Conservation (phyloP, 176 grass and related monocot species). For the Thalia dealbata region DNA sequence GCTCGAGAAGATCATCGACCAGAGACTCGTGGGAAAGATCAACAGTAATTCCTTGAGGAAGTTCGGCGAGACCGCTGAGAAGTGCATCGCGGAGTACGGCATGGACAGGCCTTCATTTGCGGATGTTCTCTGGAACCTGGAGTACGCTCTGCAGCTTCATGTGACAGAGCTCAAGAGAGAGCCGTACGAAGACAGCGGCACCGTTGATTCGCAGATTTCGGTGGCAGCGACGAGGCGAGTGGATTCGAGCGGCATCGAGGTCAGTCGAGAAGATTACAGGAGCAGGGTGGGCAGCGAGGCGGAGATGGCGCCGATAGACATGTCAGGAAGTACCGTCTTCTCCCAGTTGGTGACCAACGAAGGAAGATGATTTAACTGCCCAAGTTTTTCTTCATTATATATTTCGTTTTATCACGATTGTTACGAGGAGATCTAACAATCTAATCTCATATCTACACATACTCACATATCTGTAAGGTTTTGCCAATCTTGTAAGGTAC, state of each 20-base stretch:
- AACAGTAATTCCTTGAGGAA: constrained; percentile 33
- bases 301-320: background rate
- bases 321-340: background rate
- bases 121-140: constrained; percentile 48
- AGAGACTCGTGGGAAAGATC: constrained; percentile 13
- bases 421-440: background rate
- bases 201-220: constrained; percentile 6
- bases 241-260: background rate
- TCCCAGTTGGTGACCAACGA: background rate
- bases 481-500: too few species aligned
- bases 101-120: constrained; percentile 27
- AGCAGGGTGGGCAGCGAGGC: background rate
- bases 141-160: constrained; percentile 38
- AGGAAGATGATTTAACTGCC: background rate
- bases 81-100: constrained; percentile 43
- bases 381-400: too few species aligned
- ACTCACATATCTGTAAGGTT: too few species aligned
- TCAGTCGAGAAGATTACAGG: background rate
- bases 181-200: constrained; percentile 29
- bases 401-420: too few species aligned
- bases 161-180: constrained; percentile 21
- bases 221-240: background rate
- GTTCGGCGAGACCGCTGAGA: constrained; percentile 34
- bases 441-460: too few species aligned
- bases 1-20: constrained; percentile 29